Percentiles rank a stretch among this genome's conserved stretches.
These are phyloP conservation scores for Lactarius psammicola DNA, from an alignment of 768 basidiomycete species.

Conservation along the genomic window DNA sequence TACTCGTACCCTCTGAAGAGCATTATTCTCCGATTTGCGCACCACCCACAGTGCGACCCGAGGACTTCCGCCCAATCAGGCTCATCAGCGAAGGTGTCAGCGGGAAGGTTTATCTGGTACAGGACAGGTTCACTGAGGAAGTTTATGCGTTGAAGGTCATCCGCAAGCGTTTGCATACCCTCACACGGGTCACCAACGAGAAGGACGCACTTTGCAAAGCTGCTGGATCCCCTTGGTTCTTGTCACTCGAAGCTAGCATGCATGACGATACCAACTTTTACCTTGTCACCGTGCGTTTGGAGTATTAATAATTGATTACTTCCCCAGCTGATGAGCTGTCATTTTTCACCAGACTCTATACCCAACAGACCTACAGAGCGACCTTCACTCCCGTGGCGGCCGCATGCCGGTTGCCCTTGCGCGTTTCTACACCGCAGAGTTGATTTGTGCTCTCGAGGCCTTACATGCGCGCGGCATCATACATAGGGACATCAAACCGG, in stretches of 20 bases:
- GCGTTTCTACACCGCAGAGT: constrained; percentile 27
- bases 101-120: constrained; percentile 26
- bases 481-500: constrained; percentile 52
- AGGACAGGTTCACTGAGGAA: constrained; percentile 20
- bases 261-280: constrained; percentile 30
- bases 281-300: constrained; percentile 23
- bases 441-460: constrained; percentile 33
- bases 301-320: not conserved
- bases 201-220: constrained; percentile 22
- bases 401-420: constrained; percentile 18
- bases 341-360: constrained; percentile 12
- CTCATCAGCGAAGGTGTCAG: constrained; percentile 25
- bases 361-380: constrained; percentile 22
- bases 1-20: constrained; percentile 2
- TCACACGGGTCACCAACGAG: constrained; percentile 18
- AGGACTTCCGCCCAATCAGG: constrained; percentile 21
- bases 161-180: constrained; percentile 20
- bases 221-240: constrained; percentile 18
- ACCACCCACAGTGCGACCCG: not conserved
- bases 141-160: constrained; percentile 25
- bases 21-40: not conserved
- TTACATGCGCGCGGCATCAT: constrained; percentile 44
- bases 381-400: constrained; percentile 23
- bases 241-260: constrained; percentile 27
- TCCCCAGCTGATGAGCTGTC: constrained; percentile 5